These are phyloP conservation scores for Piper betle DNA, from an alignment of 164 flowering plant species.

Conservation along the genomic window DNA sequence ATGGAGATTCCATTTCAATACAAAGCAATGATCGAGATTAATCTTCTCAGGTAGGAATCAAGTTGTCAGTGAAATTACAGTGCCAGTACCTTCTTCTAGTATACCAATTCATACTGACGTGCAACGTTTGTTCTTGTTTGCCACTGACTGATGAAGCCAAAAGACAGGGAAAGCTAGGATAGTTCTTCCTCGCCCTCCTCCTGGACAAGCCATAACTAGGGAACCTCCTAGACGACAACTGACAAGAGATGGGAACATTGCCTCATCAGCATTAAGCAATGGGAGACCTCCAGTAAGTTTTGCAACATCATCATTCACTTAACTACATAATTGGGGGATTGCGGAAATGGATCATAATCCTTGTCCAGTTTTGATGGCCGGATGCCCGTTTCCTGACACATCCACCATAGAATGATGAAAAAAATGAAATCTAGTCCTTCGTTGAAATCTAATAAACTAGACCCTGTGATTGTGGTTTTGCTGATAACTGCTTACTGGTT, in stretches of 20 bases:
- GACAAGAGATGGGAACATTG: neutral
- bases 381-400: too few species aligned
- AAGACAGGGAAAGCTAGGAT: neutral
- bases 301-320: too few species aligned
- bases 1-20: conserved; percentile 85
- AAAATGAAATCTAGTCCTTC: neutral
- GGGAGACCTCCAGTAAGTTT: neutral
- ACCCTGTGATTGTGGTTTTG: neutral
- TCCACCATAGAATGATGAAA: too few species aligned
- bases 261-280: neutral
- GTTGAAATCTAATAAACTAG: neutral
- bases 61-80: neutral
- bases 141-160: neutral
- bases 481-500: neutral
- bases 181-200: conserved; percentile 1
- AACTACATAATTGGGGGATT: too few species aligned
- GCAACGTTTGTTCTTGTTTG: neutral
- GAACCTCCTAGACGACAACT: neutral
- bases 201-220: neutral
- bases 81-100: too few species aligned
- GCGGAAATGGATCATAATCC: too few species aligned
- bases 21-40: conserved; percentile 56
- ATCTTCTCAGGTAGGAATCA: conserved; percentile 38
- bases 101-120: too few species aligned
- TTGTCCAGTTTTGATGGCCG: too few species aligned